A percentile compares a stretch with the other conserved stretches of the same genome.
Conservation (phyloP, 1,139 yeast genomes). For the Hansenula sp. region DNA sequence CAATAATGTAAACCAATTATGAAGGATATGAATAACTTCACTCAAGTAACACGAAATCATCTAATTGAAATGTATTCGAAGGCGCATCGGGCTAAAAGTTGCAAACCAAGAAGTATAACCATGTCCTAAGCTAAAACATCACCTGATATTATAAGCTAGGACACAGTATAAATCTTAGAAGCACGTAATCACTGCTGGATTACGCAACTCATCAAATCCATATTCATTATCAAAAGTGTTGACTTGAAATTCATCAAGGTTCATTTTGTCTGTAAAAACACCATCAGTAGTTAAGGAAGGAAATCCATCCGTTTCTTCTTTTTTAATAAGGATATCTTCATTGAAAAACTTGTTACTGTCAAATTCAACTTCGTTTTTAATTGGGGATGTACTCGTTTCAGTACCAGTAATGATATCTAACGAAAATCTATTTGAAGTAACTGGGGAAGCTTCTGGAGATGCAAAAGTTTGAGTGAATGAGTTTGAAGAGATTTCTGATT, state of each 20-base stretch:
- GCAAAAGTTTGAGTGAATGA: slow-evolving; percentile 6
- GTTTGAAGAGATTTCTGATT: neutral
- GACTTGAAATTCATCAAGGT: slow-evolving; percentile 16
- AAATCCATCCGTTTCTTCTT: slow-evolving; percentile 10
- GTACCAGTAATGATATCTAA: slow-evolving; percentile 17
- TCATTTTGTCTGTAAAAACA: slow-evolving; percentile 9
- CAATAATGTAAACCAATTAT: slow-evolving; percentile 2
- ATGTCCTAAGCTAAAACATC: slow-evolving; percentile 10
- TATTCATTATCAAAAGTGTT: slow-evolving; percentile 20
- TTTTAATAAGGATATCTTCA: slow-evolving; percentile 10
- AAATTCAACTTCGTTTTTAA: slow-evolving; percentile 1
- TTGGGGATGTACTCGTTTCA: slow-evolving; percentile 2
- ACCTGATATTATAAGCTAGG: slow-evolving; percentile 10
- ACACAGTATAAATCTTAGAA: slow-evolving; percentile 8
- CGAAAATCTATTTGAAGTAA: slow-evolving; percentile 17
- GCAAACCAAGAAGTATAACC: slow-evolving; percentile 4
- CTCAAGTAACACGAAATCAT: slow-evolving; percentile 25
- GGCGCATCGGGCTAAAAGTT: slow-evolving; percentile 26
- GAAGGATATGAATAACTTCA: slow-evolving; percentile 2
- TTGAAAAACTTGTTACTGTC: neutral
- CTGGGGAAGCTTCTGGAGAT: slow-evolving; percentile 11
- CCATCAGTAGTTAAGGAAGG: neutral
- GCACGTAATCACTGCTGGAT: slow-evolving; percentile 36
- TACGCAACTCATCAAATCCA: slow-evolving; percentile 37
- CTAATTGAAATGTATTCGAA: slow-evolving; percentile 24